phyloP scores from a whole-genome alignment of 2,329 filamentous ascomycete species.

The Dactylellina drechsleri region DNA sequence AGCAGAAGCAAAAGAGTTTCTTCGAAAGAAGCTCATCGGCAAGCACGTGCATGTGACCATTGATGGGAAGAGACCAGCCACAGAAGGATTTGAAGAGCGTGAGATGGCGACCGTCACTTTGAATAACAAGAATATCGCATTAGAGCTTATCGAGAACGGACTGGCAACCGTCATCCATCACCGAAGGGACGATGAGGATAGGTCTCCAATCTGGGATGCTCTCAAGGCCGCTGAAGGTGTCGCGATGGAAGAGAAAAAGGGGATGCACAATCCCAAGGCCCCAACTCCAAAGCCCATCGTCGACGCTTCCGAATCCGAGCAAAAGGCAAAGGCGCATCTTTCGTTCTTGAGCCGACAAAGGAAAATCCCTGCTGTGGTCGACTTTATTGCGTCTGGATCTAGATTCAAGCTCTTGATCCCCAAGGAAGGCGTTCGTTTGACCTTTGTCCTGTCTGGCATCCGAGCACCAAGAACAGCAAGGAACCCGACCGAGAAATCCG shows the following conservation, averaged over 20 bases:
- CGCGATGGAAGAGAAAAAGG: slow-evolving; percentile 87
- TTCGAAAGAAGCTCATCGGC: slow-evolving; percentile 92
- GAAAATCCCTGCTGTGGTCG: slow-evolving; percentile 90
- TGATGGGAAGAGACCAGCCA: slow-evolving; percentile 85
- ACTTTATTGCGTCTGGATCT: slow-evolving; percentile 97
- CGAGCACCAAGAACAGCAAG: slow-evolving; percentile 88
- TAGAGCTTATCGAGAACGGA: slow-evolving; percentile 73
- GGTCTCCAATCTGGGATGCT: slow-evolving; percentile 93
- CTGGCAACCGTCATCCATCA: slow-evolving; percentile 95
- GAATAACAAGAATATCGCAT: slow-evolving; percentile 71
- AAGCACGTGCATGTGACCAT: slow-evolving; percentile 91
- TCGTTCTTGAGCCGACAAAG: slow-evolving; percentile 88
- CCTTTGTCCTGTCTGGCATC: slow-evolving; percentile 91
- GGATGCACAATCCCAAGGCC: slow-evolving; percentile 92
- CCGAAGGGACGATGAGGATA: slow-evolving; percentile 91
- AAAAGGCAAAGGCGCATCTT: slow-evolving; percentile 95
- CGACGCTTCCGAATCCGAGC: slow-evolving; percentile 89
- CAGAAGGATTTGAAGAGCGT: slow-evolving; percentile 89
- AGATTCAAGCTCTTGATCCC: slow-evolving; percentile 92
- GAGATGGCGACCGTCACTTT: slow-evolving; percentile 90
- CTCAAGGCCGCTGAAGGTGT: slow-evolving; percentile 80
- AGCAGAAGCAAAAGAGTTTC: slow-evolving; percentile 93
- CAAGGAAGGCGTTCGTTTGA: slow-evolving; percentile 92
- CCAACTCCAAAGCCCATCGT: slow-evolving; percentile 83
- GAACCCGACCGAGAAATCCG: slow-evolving; percentile 79